Base-by-base conservation (phyloP, 2,329 filamentous ascomycete species). In the Alternaria consortialis region DNA sequence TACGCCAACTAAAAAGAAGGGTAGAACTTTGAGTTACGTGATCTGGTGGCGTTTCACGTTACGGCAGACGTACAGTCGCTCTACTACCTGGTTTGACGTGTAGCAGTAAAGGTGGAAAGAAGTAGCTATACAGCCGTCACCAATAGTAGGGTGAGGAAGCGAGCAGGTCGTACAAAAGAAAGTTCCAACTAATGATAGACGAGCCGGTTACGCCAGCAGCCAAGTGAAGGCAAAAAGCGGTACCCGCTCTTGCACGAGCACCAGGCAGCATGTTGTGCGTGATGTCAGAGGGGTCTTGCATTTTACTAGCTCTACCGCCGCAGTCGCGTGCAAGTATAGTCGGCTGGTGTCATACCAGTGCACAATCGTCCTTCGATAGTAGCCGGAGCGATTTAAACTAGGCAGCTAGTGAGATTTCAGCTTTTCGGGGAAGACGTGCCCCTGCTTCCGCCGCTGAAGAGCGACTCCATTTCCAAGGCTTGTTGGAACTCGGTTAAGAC, bases 251-350 rank as follows among this genome's bases (percentile, higher is more conserved):
- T 20, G 53, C 56, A 54, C 42, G 66, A 62, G 59, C 58, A 55
- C 39, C 67, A 62, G 59, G 66, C 68, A 63, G 61, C 60, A 62
- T 56, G 56, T 44, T 58, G 59, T 60, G 52, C 42, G 60, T 62
- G 64, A 75, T 71, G 73, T 73, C 70, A 65, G 52, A 70, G 51
- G 60, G 66, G 56, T 52, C 54, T 36, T 40, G 37, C 57, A 67
- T 68, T 76, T 76, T 72, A 66, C 70, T 76, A 77, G 73, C 69
- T 74, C 66, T 71, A 67, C 73, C 75, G 75, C 75, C 71, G 67
- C 62, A 74, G 69, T 74, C 75, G 75, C 75, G 69, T 72, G 72
- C 65, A 68, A 67, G 67, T 66, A 57, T 51, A 51, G 46, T 23
- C 60, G 53, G 56, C 50, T 52, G 55, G 54, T 57, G 54, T 57